Evolutionary conservation across 352 stramenopile species (phyloP), one percentile per base, ranked within the genome.

Genomic region (Phytophthora foliorum): DNA sequence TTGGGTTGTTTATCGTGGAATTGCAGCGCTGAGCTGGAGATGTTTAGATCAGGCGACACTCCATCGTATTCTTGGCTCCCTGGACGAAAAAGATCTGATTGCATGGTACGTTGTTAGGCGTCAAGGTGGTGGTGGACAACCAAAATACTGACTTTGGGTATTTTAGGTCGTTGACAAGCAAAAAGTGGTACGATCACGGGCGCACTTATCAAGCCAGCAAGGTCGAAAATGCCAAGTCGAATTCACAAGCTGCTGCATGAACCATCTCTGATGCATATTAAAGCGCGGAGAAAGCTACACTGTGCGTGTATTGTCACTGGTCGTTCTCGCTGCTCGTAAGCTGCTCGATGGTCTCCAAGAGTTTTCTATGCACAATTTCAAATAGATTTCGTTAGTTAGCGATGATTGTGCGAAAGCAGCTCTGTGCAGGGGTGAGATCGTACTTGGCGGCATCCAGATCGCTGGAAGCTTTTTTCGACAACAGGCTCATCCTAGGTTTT

Each of bases 371-470:
- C 46, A 66, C 34, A 22, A 45, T 60, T 63, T 64, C 54, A 69
- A 74, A 67, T 63, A 68, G 57, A 74, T 67, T 62, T 25, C 31
- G 53, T 76, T 63, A 64, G 62, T 62, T 52, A 53, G 11, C 17
- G 41, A 63, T 50, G 22, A 54, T 29, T 34, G 39, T 24, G 31
- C 3, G 21, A 29, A 62, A 61, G 1, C 49, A 54, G 19, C 36
- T 36, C 39, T n/a, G 48, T 22, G 22, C 24, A 69, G n/a, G 3
- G 10, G 38, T 54, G 6, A 8, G 9, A 46, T 29, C 71, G 56
- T 80, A 89, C 83, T 74, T 87, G 5, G 81, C 81, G 13, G 58
- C 44, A 11, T 72, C 61, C 19, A 90, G 46, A 31, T 85, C 73
- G 31, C 46, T 75, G 3, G 69, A 72, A 7, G 80, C 80, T 67